Evolutionary conservation across 2,329 filamentous ascomycete species (phyloP).

Genomic region (Pseudogymnoascus sp.): DNA sequence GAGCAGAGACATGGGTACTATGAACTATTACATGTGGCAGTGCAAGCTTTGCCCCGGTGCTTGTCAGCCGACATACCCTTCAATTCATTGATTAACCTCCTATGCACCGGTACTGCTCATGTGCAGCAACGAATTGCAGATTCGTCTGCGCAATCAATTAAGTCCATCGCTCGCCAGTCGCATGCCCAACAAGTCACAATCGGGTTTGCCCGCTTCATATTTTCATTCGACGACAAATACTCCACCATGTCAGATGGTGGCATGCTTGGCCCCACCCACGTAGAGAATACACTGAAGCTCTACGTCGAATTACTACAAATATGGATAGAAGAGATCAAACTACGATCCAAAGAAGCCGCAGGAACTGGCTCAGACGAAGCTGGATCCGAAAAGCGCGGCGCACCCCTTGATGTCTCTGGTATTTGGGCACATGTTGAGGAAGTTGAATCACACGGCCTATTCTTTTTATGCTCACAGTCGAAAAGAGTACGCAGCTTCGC

Average conservation of each 20-base stretch:
- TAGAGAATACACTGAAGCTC: conserved; percentile 84
- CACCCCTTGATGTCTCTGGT: conserved; percentile 77
- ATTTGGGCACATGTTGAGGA: conserved; percentile 93
- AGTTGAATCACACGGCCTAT: conserved; percentile 90
- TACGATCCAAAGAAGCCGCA: conserved; percentile 69
- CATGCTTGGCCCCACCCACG: conserved; percentile 88
- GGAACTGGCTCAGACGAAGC: conserved; percentile 57
- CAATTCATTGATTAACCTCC: conserved; percentile 84
- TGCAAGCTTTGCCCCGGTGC: conserved; percentile 91
- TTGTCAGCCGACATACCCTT: conserved; percentile 85
- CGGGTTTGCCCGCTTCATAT: conserved; percentile 94
- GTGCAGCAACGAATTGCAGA: conserved; percentile 86
- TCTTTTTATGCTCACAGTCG: conserved; percentile 96
- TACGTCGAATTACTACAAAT: conserved; percentile 93
- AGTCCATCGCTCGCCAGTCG: conserved; percentile 87
- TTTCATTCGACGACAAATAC: conserved; percentile 96
- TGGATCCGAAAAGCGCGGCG: conserved; percentile 59
- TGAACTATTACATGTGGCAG: conserved; percentile 87
- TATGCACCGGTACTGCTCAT: conserved; percentile 95
- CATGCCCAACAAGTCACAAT: conserved; percentile 94
- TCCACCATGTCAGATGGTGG: conserved; percentile 97
- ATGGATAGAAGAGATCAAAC: conserved; percentile 94
- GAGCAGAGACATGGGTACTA: conserved; percentile 95
- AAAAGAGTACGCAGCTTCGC: conserved; percentile 82
- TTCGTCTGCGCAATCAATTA: conserved; percentile 86